phyloP scores from a whole-genome alignment of 2,329 filamentous ascomycete species.

The Alternaria sp. region DNA sequence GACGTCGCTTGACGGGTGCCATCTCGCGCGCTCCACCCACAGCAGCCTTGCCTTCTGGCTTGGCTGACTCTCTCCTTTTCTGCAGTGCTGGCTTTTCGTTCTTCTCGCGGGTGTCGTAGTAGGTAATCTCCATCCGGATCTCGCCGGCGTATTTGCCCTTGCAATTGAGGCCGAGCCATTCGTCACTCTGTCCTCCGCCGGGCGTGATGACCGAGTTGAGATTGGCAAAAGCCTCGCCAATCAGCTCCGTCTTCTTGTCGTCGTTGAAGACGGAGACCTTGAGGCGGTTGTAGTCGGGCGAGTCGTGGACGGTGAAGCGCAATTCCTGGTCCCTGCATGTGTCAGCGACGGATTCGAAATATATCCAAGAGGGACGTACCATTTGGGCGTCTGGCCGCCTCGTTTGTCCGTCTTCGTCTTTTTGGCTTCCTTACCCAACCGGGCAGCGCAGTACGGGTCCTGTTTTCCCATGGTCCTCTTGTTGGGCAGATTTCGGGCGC shows the following conservation, averaged over 20 bases:
- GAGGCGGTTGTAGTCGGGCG: slow-evolving; percentile 92
- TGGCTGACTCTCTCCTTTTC: slow-evolving; percentile 59
- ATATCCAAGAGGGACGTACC: slow-evolving; percentile 66
- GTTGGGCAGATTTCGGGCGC: slow-evolving; percentile 96
- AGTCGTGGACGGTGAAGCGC: slow-evolving; percentile 94
- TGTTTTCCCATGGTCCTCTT: slow-evolving; percentile 98
- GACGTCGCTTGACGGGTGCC: slow-evolving; percentile 79
- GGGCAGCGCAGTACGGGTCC: slow-evolving; percentile 93
- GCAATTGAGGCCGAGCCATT: slow-evolving; percentile 88
- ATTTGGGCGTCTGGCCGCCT: slow-evolving; percentile 93
- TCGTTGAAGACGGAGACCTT: slow-evolving; percentile 98
- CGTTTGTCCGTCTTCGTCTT: slow-evolving; percentile 94
- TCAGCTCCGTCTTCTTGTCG: slow-evolving; percentile 96
- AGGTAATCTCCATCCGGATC: slow-evolving; percentile 93
- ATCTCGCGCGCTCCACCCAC: slow-evolving; percentile 61
- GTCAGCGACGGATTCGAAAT: slow-evolving; percentile 22
- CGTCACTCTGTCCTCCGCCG: slow-evolving; percentile 91
- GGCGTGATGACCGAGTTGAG: slow-evolving; percentile 80
- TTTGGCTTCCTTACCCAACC: slow-evolving; percentile 94
- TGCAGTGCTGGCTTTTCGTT: slow-evolving; percentile 70
- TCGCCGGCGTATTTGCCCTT: slow-evolving; percentile 96
- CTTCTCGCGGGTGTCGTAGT: slow-evolving; percentile 89
- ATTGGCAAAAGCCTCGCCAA: slow-evolving; percentile 92
- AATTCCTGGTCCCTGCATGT: slow-evolving; percentile 89
- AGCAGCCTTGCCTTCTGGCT: slow-evolving; percentile 47